Evolutionary conservation across 192 early-diverging fungal species (phyloP).

Genomic region (Umbelopsis sp.): DNA sequence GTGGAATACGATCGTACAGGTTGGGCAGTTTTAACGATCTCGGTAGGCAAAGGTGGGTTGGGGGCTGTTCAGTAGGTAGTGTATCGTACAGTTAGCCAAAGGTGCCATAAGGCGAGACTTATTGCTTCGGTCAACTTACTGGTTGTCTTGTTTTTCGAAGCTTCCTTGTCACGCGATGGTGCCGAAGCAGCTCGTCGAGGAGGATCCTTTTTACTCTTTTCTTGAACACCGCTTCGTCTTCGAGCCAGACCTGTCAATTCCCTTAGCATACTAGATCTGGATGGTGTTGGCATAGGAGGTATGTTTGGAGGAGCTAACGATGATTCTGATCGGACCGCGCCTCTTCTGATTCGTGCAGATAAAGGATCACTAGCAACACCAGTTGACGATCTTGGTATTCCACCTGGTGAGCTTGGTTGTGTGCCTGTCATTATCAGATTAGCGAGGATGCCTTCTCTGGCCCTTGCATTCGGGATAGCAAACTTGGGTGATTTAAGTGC

Average conservation of each 20-base stretch:
- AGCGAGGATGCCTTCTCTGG: conserved; percentile 42
- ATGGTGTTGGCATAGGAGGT: not conserved
- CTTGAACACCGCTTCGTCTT: conserved; percentile 9
- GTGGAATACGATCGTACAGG: not conserved
- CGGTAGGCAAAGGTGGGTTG: not conserved
- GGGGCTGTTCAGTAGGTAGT: no score
- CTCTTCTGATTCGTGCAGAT: not conserved
- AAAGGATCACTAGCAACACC: not conserved
- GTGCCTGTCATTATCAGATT: conserved; percentile 30
- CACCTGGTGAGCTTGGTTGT: not conserved
- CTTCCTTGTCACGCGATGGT: not conserved
- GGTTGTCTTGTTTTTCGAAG: not conserved
- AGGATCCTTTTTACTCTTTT: not conserved
- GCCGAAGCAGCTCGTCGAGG: not conserved
- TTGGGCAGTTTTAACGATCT: not conserved
- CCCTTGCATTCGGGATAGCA: conserved; percentile 45
- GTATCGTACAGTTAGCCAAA: no score
- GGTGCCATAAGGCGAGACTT: no score
- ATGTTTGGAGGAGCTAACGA: not conserved
- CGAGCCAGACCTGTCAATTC: conserved; percentile 3
- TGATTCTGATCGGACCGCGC: conserved; percentile 2
- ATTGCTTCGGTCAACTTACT: not conserved
- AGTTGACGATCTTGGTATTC: not conserved
- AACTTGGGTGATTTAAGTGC: conserved; percentile 53
- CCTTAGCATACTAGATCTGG: not conserved